Conservation (phyloP, 768 basidiomycete species). For the Suillus subluteus region DNA sequence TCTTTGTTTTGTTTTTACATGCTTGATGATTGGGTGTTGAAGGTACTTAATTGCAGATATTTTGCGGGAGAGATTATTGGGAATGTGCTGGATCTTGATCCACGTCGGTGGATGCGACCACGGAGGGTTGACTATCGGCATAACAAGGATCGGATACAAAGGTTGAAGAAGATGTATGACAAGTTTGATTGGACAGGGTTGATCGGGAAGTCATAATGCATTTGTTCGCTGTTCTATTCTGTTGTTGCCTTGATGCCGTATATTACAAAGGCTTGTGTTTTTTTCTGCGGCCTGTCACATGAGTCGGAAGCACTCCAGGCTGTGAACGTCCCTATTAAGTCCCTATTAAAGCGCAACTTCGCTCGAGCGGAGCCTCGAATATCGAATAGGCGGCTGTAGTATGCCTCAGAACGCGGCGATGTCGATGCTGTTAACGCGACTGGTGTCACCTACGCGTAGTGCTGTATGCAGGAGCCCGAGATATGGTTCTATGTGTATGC, state of each 20-base stretch:
- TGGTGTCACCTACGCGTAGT: background rate
- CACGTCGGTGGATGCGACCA: slow-evolving; percentile 84
- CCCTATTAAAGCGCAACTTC: background rate
- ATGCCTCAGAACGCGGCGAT: background rate
- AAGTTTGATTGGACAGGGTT: slow-evolving; percentile 83
- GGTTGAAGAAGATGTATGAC: slow-evolving; percentile 76
- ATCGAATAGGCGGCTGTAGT: background rate
- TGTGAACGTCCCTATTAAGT: too few relatives aligned
- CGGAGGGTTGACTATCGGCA: slow-evolving; percentile 68
- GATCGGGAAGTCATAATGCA: slow-evolving; percentile 45
- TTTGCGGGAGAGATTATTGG: slow-evolving; percentile 97
- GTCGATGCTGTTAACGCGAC: background rate
- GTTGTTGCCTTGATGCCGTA: background rate
- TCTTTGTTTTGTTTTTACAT: slow-evolving; percentile 12
- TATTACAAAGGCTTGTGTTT: background rate
- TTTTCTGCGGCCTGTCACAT: background rate
- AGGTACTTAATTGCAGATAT: slow-evolving; percentile 57
- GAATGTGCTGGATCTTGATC: slow-evolving; percentile 85
- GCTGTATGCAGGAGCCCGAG: background rate
- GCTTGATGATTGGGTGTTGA: background rate
- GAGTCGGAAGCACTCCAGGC: background rate
- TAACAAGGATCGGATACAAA: slow-evolving; percentile 69
- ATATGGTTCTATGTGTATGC: background rate
- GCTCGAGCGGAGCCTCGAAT: background rate
- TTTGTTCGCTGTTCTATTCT: background rate